phyloP scores from a whole-genome alignment of 2,329 filamentous ascomycete genomes.

The Hypocrella siamensis region DNA sequence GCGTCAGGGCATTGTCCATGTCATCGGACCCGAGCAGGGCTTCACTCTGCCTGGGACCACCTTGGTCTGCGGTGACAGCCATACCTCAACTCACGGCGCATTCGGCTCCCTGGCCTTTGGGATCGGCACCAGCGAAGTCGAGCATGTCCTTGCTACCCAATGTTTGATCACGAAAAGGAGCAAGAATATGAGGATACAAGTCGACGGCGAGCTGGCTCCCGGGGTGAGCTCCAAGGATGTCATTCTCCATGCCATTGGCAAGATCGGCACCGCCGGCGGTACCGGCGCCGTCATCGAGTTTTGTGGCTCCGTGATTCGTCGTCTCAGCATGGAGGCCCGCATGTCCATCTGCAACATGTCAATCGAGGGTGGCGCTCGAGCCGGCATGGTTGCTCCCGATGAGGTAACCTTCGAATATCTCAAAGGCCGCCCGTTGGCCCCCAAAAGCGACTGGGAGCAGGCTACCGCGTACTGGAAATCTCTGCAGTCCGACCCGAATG shows the following conservation, averaged over 20 bases:
- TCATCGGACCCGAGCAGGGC: constrained; percentile 95
- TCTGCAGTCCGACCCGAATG: constrained; percentile 71
- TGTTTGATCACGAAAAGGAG: constrained; percentile 87
- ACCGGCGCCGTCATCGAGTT: constrained; percentile 94
- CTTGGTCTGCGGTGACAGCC: constrained; percentile 92
- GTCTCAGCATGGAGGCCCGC: constrained; percentile 84
- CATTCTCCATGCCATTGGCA: constrained; percentile 79
- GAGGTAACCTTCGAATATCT: constrained; percentile 91
- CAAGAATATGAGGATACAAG: constrained; percentile 97
- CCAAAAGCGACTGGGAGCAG: constrained; percentile 66
- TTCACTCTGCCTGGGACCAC: constrained; percentile 96
- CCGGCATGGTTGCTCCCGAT: constrained; percentile 93
- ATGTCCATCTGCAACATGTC: constrained; percentile 99
- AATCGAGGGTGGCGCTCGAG: constrained; percentile 87
- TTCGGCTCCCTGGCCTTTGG: constrained; percentile 92
- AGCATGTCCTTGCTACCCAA: constrained; percentile 94
- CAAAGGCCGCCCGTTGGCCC: constrained; percentile 77
- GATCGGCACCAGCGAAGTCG: constrained; percentile 95
- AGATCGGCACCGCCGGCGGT: constrained; percentile 89
- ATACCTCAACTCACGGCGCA: constrained; percentile 94
- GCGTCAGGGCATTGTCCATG: constrained; percentile 94
- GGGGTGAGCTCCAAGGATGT: constrained; percentile 96
- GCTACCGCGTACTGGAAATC: constrained; percentile 79
- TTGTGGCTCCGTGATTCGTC: constrained; percentile 83
- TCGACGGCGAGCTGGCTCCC: constrained; percentile 76